phyloP scores from a whole-genome alignment of 176 grass and related monocot species.

The Elymus sibiricus region DNA sequence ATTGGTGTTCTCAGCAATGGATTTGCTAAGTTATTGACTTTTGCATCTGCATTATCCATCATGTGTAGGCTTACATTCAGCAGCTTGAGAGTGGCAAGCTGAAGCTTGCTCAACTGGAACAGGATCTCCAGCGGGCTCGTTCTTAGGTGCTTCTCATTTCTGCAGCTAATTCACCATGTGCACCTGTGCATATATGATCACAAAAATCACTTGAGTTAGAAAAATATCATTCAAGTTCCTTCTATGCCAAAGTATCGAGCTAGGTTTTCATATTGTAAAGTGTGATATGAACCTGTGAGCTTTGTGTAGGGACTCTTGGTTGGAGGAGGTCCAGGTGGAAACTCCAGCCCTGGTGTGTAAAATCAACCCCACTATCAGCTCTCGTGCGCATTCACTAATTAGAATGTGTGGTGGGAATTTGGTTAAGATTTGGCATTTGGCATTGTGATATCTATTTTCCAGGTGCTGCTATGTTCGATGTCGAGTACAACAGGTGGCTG shows the following conservation, averaged over 20 bases:
- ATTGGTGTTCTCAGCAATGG: background rate
- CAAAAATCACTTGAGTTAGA: background rate
- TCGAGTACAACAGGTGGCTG: no score
- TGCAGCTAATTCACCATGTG: background rate
- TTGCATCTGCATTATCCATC: background rate
- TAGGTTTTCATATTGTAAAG: background rate
- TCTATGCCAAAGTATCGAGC: background rate
- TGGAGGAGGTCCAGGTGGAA: constrained; percentile 62
- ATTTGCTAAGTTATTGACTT: constrained; percentile 10
- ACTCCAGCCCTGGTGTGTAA: constrained; percentile 52
- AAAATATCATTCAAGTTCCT: background rate
- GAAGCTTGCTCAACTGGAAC: constrained; percentile 74
- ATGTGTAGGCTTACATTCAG: constrained; percentile 66
- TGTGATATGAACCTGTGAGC: constrained; percentile 8
- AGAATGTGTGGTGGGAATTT: no score
- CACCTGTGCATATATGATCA: background rate
- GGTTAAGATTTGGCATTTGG: no score
- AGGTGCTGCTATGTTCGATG: no score
- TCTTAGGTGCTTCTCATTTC: constrained; percentile 48
- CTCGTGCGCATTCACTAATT: no score
- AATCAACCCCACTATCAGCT: no score
- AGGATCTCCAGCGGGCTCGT: constrained; percentile 73
- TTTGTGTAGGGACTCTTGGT: constrained; percentile 58
- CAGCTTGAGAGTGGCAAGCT: constrained; percentile 81
- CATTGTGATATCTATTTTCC: no score